phyloP scores from a whole-genome alignment of 495 filamentous ascomycete genomes.

The Podospora conica region DNA sequence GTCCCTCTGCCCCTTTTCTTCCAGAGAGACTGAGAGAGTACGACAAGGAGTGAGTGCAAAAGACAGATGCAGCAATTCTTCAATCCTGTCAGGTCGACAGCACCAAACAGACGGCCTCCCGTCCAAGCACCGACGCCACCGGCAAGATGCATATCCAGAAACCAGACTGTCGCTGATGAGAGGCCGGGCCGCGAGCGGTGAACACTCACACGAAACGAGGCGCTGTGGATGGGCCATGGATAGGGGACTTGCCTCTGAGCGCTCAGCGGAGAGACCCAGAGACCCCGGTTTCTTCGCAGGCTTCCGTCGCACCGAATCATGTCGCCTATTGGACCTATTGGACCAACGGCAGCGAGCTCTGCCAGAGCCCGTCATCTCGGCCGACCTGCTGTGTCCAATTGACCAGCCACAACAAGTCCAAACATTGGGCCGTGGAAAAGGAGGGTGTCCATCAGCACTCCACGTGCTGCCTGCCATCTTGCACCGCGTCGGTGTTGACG shows the following conservation, averaged over 20 bases:
- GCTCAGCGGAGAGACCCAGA: background rate
- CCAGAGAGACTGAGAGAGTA: background rate
- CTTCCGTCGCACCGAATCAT: background rate
- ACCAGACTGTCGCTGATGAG: background rate
- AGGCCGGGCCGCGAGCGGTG: background rate
- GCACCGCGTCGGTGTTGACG: background rate
- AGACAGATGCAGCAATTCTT: background rate
- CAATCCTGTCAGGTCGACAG: background rate
- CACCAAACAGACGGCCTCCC: too few relatives aligned
- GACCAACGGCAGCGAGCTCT: background rate
- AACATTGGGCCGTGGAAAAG: background rate
- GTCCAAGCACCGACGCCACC: background rate
- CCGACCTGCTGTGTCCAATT: conserved; percentile 4
- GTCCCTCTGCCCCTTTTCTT: background rate
- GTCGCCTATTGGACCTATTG: background rate
- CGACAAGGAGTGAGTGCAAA: background rate
- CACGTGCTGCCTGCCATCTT: too few relatives aligned
- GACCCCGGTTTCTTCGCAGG: background rate
- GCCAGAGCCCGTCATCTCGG: conserved; percentile 2
- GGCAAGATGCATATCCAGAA: conserved; percentile 5
- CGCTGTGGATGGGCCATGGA: background rate
- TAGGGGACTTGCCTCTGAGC: background rate
- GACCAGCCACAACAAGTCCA: background rate
- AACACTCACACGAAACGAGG: background rate
- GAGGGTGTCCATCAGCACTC: background rate